Evolutionary conservation across 2,329 filamentous ascomycete genomes (phyloP).

Genomic region (Hypoxylon rubiginosum): DNA sequence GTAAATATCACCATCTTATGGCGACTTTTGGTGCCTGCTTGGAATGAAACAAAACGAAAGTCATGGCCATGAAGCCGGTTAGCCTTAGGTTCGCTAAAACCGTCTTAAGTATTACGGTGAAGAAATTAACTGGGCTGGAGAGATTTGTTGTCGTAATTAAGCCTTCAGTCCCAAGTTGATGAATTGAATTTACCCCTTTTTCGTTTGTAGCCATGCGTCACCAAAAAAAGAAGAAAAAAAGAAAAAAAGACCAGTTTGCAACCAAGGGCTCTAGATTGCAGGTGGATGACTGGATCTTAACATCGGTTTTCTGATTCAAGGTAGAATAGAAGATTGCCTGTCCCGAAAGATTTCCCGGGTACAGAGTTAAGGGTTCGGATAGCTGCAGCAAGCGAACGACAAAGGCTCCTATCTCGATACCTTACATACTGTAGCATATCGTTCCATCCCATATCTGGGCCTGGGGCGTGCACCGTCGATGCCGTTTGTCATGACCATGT

Average conservation of each 20-base stretch:
- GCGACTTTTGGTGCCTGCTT: not conserved
- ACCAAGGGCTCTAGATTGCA: not conserved
- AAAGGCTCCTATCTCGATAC: constrained; percentile 19
- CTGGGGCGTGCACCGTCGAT: constrained; percentile 5
- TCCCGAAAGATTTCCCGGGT: not conserved
- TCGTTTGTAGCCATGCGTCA: not conserved
- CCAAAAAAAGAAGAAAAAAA: not conserved
- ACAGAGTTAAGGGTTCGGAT: constrained; percentile 17
- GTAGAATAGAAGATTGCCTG: not conserved
- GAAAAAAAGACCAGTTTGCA: not conserved
- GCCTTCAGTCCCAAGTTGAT: not conserved
- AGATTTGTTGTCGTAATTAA: not conserved
- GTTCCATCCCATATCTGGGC: constrained; percentile 14
- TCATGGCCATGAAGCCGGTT: not conserved
- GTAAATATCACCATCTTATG: no score
- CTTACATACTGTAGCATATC: not conserved
- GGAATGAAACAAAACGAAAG: not conserved
- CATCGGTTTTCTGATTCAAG: not conserved
- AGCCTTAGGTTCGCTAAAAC: not conserved
- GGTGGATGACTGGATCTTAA: not conserved
- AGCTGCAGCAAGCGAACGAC: constrained; percentile 20
- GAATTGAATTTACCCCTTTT: not conserved
- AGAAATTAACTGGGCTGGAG: not conserved
- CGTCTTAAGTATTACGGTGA: not conserved
- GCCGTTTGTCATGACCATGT: constrained; percentile 19